phyloP scores from a whole-genome alignment of 129 eudicot species.

The Heracleum sosnowskyi region DNA sequence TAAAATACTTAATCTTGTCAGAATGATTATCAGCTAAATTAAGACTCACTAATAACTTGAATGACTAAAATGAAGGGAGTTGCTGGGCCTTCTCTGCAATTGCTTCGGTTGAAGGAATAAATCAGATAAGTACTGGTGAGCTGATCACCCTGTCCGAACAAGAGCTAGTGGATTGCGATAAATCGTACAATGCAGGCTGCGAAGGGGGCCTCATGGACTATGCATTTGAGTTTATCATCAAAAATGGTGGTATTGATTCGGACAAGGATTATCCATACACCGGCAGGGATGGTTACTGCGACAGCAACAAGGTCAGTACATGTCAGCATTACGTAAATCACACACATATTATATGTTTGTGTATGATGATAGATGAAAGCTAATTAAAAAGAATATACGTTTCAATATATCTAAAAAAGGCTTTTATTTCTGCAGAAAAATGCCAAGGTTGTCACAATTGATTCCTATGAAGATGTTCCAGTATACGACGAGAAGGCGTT shows the following conservation, averaged over 20 bases:
- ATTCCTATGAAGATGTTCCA: slow-evolving; percentile 33
- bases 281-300: slow-evolving; percentile 41
- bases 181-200: slow-evolving; percentile 44
- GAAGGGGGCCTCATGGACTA: slow-evolving; percentile 51
- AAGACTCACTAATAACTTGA: background rate
- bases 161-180: slow-evolving; percentile 48
- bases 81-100: slow-evolving; percentile 50
- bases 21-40: too few species aligned
- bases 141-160: slow-evolving; percentile 42
- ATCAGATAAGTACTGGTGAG: slow-evolving; percentile 37
- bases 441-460: slow-evolving; percentile 27
- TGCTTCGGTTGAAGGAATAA: slow-evolving; percentile 41
- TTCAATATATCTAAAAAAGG: background rate
- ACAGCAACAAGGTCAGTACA: slow-evolving; percentile 34
- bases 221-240: slow-evolving; percentile 46
- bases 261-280: slow-evolving; percentile 47
- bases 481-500: slow-evolving; percentile 20
- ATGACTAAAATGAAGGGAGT: slow-evolving; percentile 31
- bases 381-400: background rate
- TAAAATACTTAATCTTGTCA: background rate
- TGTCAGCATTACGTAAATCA: background rate
- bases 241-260: slow-evolving; percentile 43
- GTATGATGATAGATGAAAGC: background rate
- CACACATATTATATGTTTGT: background rate
- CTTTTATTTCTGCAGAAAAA: slow-evolving; percentile 18